Conservation (phyloP, 768 basidiomycete genomes). For the Brasilioporus rufonigricans region DNA sequence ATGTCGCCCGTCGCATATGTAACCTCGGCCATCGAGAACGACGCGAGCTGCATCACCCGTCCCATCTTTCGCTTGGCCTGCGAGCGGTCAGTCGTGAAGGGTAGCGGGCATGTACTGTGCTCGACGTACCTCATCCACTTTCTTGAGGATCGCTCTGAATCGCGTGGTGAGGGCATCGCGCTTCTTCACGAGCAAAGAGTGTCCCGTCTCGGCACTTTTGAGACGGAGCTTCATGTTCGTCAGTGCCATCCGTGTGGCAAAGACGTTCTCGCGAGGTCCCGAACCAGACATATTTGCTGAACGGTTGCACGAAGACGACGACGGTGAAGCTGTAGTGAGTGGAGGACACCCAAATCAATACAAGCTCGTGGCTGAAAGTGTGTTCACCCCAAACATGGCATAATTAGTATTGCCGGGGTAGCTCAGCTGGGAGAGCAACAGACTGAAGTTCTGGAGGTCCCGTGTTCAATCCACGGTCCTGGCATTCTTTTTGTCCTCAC, state of each 20-base stretch:
- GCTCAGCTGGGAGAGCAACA: slow-evolving; percentile 77
- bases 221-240: slow-evolving; percentile 88
- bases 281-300: slow-evolving; percentile 74
- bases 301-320: neutral
- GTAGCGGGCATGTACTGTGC: neutral
- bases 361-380: too few relatives aligned
- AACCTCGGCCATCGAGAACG: slow-evolving; percentile 98
- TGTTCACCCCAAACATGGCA: accelerated
- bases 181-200: slow-evolving; percentile 95
- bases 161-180: slow-evolving; percentile 93
- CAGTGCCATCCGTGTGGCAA: slow-evolving; percentile 96
- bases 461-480: slow-evolving; percentile 78
- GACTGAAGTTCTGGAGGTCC: slow-evolving; percentile 79
- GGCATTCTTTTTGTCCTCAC: slow-evolving; percentile 45
- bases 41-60: slow-evolving; percentile 96
- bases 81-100: slow-evolving; percentile 13
- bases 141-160: slow-evolving; percentile 90
- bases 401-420: slow-evolving; percentile 44
- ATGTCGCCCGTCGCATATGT: slow-evolving; percentile 98
- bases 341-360: neutral
- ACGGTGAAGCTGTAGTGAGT: too few relatives aligned
- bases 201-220: slow-evolving; percentile 92
- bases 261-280: slow-evolving; percentile 88
- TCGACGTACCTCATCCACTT: slow-evolving; percentile 89
- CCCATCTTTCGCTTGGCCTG: slow-evolving; percentile 99